Evolutionary conservation across 1,284 basidiomycete species (phyloP), one percentile per base, ranked within the genome.

Genomic region (Sparassis latifolia): DNA sequence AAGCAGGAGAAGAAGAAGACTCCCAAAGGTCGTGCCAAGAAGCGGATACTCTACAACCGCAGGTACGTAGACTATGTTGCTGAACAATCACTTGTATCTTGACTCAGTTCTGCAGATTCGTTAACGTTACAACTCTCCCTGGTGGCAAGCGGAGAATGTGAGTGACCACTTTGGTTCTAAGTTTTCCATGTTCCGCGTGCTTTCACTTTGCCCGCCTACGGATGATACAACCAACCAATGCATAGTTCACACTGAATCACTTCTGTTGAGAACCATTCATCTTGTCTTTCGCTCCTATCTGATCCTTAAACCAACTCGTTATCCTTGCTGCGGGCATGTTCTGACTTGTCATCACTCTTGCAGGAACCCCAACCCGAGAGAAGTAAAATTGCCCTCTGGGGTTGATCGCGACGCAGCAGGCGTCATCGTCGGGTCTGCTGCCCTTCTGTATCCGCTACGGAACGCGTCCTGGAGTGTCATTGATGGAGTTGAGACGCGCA

Each of bases 1-100:
- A 85, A 89, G 74, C 92, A 96, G 78, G 94, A 97, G 80, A 97
- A 96, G 87, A 93, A 94, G 84, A 96, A 96, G 86, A 80, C 76
- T 42, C 91, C 92, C 57, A 95, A 90, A 78, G 94, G 94, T 63
- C 91, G 94, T 69, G 94, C 94, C 58, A 92, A 96, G 86, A 97
- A 97, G 84, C 82, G 94, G 62, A 79, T 92, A 55, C 76, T 96
- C 63, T 97, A 96, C 83, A 93, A 93, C 78, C 86, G 92, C 69
- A 86, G 92, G 89, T 92, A 73, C 58, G 79, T 74, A 60, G 59
- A 58, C 10, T 42, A 41, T 20, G 45, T 27, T 39, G 38, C 47
- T 20, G 7, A 20, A 6, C 4, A 44, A 33, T 53, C 20, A 44
- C 2, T 20, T 7, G 44, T 46, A 42, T 3, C 53, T 65, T 50